These are phyloP conservation scores for Candida coleopterorum DNA, from an alignment of 805 yeast species.

Conservation along the genomic window DNA sequence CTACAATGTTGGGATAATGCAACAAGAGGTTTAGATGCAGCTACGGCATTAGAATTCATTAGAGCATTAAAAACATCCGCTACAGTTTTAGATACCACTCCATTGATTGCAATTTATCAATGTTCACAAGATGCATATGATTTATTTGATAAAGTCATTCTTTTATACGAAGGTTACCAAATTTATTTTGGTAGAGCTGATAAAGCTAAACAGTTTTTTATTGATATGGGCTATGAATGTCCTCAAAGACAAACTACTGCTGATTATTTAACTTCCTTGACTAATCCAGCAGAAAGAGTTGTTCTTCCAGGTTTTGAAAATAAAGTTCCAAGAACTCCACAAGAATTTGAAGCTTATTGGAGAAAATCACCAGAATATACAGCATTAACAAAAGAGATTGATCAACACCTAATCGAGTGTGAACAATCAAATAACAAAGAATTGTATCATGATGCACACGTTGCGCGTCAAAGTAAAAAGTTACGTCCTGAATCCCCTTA, in stretches of 20 bases:
- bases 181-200: slow-evolving; percentile 30
- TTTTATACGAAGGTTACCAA: slow-evolving; percentile 54
- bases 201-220: slow-evolving; percentile 46
- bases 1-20: slow-evolving; percentile 66
- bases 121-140: slow-evolving; percentile 63
- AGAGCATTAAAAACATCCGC: slow-evolving; percentile 58
- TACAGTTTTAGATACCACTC: slow-evolving; percentile 50
- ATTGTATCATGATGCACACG: slow-evolving; percentile 19
- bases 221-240: slow-evolving; percentile 58
- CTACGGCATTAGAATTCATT: slow-evolving; percentile 64
- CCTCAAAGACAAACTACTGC: slow-evolving; percentile 64
- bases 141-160: slow-evolving; percentile 33
- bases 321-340: slow-evolving; percentile 50
- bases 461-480: slow-evolving; percentile 39
- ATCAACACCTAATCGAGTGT: slow-evolving; percentile 30
- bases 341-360: slow-evolving; percentile 61
- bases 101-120: slow-evolving; percentile 63
- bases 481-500: slow-evolving; percentile 29
- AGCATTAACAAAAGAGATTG: slow-evolving; percentile 37
- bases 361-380: slow-evolving; percentile 47
- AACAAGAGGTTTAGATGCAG: slow-evolving; percentile 66
- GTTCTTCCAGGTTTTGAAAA: slow-evolving; percentile 44
- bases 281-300: slow-evolving; percentile 60
- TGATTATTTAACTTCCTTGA: slow-evolving; percentile 61
- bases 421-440: slow-evolving; percentile 14